Percentiles rank a stretch among this genome's conserved stretches.
phyloP scores from a whole-genome alignment of 2,329 filamentous ascomycete species.

The Colletotrichum caudatum region DNA sequence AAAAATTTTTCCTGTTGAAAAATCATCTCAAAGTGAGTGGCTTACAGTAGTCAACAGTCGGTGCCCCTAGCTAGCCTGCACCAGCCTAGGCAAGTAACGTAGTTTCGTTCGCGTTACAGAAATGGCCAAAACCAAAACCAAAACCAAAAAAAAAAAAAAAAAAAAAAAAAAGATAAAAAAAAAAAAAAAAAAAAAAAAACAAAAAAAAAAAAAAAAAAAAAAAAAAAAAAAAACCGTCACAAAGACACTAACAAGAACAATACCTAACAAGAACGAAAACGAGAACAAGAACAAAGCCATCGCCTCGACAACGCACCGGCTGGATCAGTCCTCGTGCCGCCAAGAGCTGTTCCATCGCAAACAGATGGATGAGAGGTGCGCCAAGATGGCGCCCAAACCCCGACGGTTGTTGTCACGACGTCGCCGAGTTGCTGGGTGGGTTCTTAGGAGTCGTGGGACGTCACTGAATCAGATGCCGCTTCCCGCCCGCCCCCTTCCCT shows the following conservation, averaged over 20 bases:
- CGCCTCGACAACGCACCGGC: background rate
- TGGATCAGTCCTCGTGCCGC: slow-evolving; percentile 7
- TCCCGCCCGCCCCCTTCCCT: background rate
- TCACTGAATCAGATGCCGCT: background rate
- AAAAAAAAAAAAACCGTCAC: too few species aligned
- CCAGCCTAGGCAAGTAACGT: background rate
- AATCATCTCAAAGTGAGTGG: background rate
- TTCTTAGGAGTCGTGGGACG: background rate
- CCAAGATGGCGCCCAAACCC: slow-evolving; percentile 5
- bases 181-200: too few species aligned
- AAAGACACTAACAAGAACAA: background rate
- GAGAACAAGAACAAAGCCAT: background rate
- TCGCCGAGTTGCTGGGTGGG: background rate
- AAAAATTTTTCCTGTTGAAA: background rate
- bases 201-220: too few species aligned
- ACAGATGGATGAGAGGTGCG: slow-evolving; percentile 5
- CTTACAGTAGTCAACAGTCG: background rate
- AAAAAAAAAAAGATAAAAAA: too few species aligned
- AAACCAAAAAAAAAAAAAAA: too few species aligned
- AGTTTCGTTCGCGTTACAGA: slow-evolving; percentile 33
- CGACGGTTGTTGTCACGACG: background rate
- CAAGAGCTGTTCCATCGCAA: slow-evolving; percentile 21
- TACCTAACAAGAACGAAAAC: too few species aligned
- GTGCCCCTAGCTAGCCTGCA: background rate
- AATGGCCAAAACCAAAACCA: slow-evolving; percentile 32